Evolutionary conservation across 768 basidiomycete species (phyloP).

Genomic region (Xerocomus spinulosus): DNA sequence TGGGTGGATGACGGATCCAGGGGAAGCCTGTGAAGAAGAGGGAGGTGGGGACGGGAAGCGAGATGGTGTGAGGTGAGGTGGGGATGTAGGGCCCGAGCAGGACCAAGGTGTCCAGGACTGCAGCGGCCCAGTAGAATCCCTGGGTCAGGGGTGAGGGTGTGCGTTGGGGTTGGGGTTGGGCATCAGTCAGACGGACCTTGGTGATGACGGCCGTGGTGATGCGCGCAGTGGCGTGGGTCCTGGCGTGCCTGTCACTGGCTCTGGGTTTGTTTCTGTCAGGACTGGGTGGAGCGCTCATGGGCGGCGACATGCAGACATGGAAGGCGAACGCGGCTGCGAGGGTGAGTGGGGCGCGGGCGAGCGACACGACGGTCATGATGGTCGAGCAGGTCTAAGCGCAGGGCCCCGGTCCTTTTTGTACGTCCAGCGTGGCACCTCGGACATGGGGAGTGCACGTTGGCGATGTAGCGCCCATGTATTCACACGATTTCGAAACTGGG

Average conservation of each 20-base stretch:
- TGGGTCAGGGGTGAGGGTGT: not conserved
- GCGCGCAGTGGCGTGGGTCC: conserved; percentile 5
- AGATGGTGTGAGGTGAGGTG: not conserved
- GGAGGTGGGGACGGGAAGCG: not conserved
- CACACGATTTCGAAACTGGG: too few relatives aligned
- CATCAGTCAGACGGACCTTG: conserved; percentile 10
- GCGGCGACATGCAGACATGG: conserved; percentile 45
- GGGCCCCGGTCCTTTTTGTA: not conserved
- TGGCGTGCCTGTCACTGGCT: conserved; percentile 21
- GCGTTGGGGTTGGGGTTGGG: too few relatives aligned
- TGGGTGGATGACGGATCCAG: not conserved
- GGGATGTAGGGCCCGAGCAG: conserved; percentile 9
- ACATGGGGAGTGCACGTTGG: too few relatives aligned
- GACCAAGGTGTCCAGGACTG: conserved; percentile 6
- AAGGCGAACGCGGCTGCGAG: conserved; percentile 41
- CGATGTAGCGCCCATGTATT: too few relatives aligned
- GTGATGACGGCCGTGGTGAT: conserved; percentile 5
- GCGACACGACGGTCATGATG: conserved; percentile 7
- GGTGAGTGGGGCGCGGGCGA: conserved; percentile 42
- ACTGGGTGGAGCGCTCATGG: not conserved
- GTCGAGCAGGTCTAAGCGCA: not conserved
- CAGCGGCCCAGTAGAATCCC: conserved; percentile 17
- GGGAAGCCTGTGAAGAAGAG: not conserved
- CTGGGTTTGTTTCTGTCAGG: not conserved
- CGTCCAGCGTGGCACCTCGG: not conserved